Base-by-base conservation (phyloP, 2,329 filamentous ascomycete species). In the Diaporthe ampelina region DNA sequence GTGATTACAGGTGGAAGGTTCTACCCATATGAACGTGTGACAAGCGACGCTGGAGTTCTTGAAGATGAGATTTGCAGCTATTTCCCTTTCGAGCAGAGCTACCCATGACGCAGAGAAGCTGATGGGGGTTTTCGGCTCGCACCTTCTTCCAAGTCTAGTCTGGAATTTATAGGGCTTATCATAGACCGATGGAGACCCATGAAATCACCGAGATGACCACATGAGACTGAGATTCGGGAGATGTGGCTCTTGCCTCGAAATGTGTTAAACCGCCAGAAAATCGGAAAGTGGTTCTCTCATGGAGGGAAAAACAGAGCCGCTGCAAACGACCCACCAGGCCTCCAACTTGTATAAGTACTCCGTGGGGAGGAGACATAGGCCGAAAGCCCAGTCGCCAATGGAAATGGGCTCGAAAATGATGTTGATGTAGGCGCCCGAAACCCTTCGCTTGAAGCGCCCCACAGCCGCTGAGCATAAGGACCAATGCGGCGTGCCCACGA, bases 61-160 rank as follows among this genome's bases (percentile, higher is more conserved):
- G 5, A 43, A 43, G 13, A 37, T 43, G 40, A 43, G 40, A 11
- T 37, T 13, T 37, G 40, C 13, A 43, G 17, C 15, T 6, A 19
- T 19, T 5, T 17, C 43, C 15, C 43, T 17, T 45, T 45, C 15
- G 43, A 45, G 43, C 17, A 17, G 43, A 45, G 43, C 43, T 45
- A 2, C 43, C 17, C 43, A 19, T 17, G 43, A 45, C 7, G 6
- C 43, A 19, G 43, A 15, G 43, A 45, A 45, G 43, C 43, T 45
- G 43, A 19, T 45, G 43, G 15, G 43, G 17, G 17, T 45, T 43
- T 45, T 13, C 43, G 15, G 43, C 43, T 45, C 43, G 43, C 17
- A 19, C 43, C 17, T 45, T 17, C 43, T 45, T 45, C 17, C 43
- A 17, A 35, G 57, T 72, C 58, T 45, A 32, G 58, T 74, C 52